phyloP scores from a whole-genome alignment of 1,284 basidiomycete genomes.

The Sporisorium scitamineum region DNA sequence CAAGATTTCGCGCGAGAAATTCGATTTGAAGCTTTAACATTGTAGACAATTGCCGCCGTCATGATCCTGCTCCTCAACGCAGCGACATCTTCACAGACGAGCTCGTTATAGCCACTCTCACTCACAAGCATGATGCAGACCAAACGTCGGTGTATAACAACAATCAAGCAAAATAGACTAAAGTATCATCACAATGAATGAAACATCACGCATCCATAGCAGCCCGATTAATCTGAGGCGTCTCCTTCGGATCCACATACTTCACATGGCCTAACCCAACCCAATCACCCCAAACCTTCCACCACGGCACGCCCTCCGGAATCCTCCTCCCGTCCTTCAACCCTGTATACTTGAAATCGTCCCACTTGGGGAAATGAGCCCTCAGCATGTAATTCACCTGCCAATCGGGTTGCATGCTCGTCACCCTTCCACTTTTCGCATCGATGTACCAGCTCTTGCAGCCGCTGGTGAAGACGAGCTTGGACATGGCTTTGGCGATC shows the following conservation, averaged over 20 bases:
- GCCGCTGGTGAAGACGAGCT: constrained; percentile 54
- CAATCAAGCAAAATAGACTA: background rate
- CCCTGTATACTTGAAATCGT: constrained; percentile 54
- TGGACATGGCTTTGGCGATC: constrained; percentile 59
- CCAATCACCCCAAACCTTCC: constrained; percentile 51
- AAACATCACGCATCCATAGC: constrained; percentile 44
- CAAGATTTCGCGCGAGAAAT: background rate
- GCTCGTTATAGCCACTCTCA: background rate
- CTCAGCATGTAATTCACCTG: constrained; percentile 58
- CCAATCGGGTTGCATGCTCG: constrained; percentile 64
- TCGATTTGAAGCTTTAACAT: too few relatives aligned
- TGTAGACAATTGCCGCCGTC: background rate
- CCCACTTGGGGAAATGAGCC: constrained; percentile 56
- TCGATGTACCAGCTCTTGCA: constrained; percentile 67
- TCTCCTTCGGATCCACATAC: constrained; percentile 52
- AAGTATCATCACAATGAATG: too few relatives aligned
- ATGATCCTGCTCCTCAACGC: background rate
- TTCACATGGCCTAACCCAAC: constrained; percentile 52
- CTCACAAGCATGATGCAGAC: background rate
- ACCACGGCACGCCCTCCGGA: constrained; percentile 38
- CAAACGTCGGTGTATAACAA: too few relatives aligned
- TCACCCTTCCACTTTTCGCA: constrained; percentile 50
- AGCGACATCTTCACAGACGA: background rate
- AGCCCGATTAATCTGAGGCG: constrained; percentile 53
- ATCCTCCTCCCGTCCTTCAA: constrained; percentile 29